Conservation (phyloP, 2,329 filamentous ascomycete species). For the Ophiostoma perfectum region DNA sequence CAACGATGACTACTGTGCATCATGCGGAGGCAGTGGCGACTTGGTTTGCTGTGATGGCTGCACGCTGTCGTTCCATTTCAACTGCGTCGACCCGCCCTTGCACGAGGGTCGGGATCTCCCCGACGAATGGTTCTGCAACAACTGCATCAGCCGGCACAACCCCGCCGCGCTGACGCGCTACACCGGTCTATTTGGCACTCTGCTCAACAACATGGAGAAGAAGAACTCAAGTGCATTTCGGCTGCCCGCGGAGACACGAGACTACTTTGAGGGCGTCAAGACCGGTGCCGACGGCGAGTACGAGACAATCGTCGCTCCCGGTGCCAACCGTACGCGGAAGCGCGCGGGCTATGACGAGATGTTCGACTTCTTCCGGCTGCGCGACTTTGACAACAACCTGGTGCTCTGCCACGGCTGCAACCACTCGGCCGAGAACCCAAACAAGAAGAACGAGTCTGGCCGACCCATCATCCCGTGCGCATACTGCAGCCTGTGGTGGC, state of each 20-base stretch:
- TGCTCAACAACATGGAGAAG: conserved; percentile 61
- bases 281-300: conserved; percentile 75
- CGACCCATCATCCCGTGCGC: conserved; percentile 82
- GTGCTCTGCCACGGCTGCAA: conserved; percentile 76
- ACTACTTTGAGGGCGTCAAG: conserved; percentile 72
- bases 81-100: conserved; percentile 77
- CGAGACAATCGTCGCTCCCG: conserved; percentile 52
- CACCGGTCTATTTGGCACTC: conserved; percentile 54
- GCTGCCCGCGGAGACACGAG: conserved; percentile 65
- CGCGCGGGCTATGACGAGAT: conserved; percentile 53
- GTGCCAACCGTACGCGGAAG: not conserved
- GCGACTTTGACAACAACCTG: conserved; percentile 65
- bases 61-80: conserved; percentile 81
- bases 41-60: conserved; percentile 94
- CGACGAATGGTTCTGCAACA: conserved; percentile 81
- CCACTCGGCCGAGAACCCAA: conserved; percentile 49
- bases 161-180: conserved; percentile 43
- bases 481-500: conserved; percentile 76
- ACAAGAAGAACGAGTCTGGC: conserved; percentile 17
- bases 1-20: conserved; percentile 85
- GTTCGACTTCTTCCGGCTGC: conserved; percentile 62
- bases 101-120: conserved; percentile 57
- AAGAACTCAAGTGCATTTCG: conserved; percentile 67
- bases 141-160: conserved; percentile 52
- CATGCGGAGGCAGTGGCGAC: conserved; percentile 77